These are phyloP conservation scores for Rhynchosporium secalis DNA, from an alignment of 2,329 filamentous ascomycete species.

Conservation along the genomic window DNA sequence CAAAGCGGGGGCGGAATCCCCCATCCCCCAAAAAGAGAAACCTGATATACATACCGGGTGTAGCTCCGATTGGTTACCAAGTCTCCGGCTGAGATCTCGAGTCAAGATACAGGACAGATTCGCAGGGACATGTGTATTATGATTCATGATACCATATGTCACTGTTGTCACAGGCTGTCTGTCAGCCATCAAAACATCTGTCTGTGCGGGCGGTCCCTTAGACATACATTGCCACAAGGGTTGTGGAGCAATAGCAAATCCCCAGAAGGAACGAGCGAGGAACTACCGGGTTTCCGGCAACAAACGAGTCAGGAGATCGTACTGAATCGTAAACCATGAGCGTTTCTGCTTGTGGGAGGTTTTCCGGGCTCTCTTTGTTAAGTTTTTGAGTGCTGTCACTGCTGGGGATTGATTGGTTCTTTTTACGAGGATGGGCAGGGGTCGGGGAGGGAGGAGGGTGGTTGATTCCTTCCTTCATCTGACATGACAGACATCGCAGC, in stretches of 20 bases:
- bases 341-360: background rate
- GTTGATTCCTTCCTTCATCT: too few relatives aligned
- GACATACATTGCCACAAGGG: background rate
- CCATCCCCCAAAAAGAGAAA: too few relatives aligned
- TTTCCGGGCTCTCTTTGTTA: background rate
- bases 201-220: background rate
- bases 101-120: background rate
- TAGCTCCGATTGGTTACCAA: slow-evolving; percentile 2
- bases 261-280: background rate
- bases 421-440: background rate
- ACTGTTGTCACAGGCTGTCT: too few relatives aligned
- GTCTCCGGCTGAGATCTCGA: background rate
- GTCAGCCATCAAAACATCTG: background rate
- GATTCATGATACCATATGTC: too few relatives aligned
- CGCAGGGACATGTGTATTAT: too few relatives aligned
- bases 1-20: too few relatives aligned
- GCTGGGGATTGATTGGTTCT: slow-evolving; percentile 3
- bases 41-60: too few relatives aligned
- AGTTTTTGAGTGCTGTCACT: background rate
- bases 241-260: too few relatives aligned
- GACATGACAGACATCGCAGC: too few relatives aligned
- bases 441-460: background rate
- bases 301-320: background rate
- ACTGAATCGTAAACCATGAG: too few relatives aligned
- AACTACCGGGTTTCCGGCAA: background rate